Base-by-base conservation (phyloP, 2,329 filamentous ascomycete species). In the Neofusicoccum kwambonambiense region DNA sequence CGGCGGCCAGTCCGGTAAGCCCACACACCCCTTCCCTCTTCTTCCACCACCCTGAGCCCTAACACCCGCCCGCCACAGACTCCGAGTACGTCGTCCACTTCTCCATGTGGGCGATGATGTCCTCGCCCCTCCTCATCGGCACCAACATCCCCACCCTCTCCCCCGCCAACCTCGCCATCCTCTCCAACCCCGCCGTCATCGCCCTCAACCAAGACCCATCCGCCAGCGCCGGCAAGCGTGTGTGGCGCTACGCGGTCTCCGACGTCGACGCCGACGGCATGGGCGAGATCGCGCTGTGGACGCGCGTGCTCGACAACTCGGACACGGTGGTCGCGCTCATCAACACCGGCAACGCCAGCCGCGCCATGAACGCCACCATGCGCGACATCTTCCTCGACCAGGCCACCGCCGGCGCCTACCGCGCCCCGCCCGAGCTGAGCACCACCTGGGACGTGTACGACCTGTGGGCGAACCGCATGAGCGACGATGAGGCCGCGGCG, bases 391-490 rank as follows among this genome's bases (percentile, higher is more conserved):
- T 86, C 72, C 72, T 81, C 56, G 81, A 83, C 66, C 74, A 75
- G 41, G 80, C 81, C 3, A 77, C 77, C 0, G 74, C 72, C 1
- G 79, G 79, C 27, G 79, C 79, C 0, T 73, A 75, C 54, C 66
- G 70, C 31, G 69, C 73, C 1, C 80, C 80, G 0, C 65, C 72
- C 0, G 75, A 83, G 70, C 71, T 80, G 0, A 70, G 75, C 27
- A 72, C 79, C 67, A 74, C 73, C 0, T 87, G 83, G 83, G 83
- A 85, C 66, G 74, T 86, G 5, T 81, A 81, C 54, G 84, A 87
- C 70, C 74, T 87, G 1, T 86, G 84, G 84, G 83, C 79, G 3
- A 81, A 82, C 66, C 76, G 84, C n/a, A 85, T 87, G 82, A 75
- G 72, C 19, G 75, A 80, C 51, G 76, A 73, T 2, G 78, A 79